phyloP scores from a whole-genome alignment of 805 yeast species.

The Metschnikowia colocasiae region DNA sequence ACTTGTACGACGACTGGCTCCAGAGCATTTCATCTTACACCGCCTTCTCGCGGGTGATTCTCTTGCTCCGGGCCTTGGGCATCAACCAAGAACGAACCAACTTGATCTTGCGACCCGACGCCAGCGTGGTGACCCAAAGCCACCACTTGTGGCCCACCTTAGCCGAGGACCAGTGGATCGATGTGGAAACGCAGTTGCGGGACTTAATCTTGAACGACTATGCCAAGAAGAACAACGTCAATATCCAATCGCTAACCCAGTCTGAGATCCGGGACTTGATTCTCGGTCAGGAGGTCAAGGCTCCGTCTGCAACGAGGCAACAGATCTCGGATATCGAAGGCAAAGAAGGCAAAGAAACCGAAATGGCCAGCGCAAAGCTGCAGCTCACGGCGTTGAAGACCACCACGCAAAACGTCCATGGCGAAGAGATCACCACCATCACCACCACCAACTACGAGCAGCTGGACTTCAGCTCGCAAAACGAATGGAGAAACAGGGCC shows the following conservation, averaged over 20 bases:
- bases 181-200: constrained; percentile 80
- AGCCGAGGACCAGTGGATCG: constrained; percentile 85
- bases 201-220: constrained; percentile 85
- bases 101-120: constrained; percentile 70
- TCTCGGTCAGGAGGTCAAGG: constrained; percentile 87
- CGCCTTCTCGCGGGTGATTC: constrained; percentile 83
- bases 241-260: constrained; percentile 83
- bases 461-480: constrained; percentile 72
- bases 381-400: constrained; percentile 76
- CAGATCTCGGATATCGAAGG: constrained; percentile 71
- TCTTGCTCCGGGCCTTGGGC: constrained; percentile 78
- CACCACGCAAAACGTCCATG: constrained; percentile 85
- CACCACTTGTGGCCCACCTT: constrained; percentile 95
- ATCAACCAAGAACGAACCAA: constrained; percentile 75
- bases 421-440: constrained; percentile 92
- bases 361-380: constrained; percentile 33
- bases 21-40: constrained; percentile 75
- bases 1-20: constrained; percentile 94
- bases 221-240: constrained; percentile 79
- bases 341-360: constrained; percentile 35
- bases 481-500: constrained; percentile 90
- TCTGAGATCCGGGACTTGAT: constrained; percentile 91
- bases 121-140: constrained; percentile 60
- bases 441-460: constrained; percentile 89
- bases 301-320: constrained; percentile 85